These are phyloP conservation scores for Cenchrus fungigraminus DNA, from an alignment of 176 grass and related monocot species.

Conservation along the genomic window DNA sequence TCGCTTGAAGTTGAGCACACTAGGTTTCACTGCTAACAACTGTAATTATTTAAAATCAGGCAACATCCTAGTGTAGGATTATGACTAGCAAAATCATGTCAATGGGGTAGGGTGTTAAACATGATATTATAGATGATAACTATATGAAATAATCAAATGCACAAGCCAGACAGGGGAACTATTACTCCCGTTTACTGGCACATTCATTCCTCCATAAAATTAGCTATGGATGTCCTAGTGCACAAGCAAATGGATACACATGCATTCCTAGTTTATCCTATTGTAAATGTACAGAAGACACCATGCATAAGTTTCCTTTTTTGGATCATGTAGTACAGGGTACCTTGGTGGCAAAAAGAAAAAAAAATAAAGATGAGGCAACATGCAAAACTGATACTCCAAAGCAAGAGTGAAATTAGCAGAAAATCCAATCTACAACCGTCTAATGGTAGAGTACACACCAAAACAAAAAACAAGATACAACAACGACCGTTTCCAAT, in stretches of 20 bases:
- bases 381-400: neutral
- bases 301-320: neutral
- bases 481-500: neutral
- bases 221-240: neutral
- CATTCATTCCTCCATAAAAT: neutral
- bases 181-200: neutral
- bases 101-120: neutral
- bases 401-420: slow-evolving; percentile 18
- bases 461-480: neutral
- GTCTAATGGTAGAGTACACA: neutral
- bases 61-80: neutral
- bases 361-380: neutral
- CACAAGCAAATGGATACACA: neutral
- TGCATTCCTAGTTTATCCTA: neutral
- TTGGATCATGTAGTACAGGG: neutral
- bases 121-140: slow-evolving; percentile 8
- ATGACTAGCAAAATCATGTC: neutral
- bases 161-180: neutral
- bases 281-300: neutral
- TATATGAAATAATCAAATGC: slow-evolving; percentile 21
- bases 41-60: neutral
- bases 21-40: neutral
- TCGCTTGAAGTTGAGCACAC: neutral
- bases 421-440: slow-evolving; percentile 28
- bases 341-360: neutral